These are phyloP conservation scores for Euphorbia tirucalli DNA, from an alignment of 345 rosid species.

Conservation along the genomic window DNA sequence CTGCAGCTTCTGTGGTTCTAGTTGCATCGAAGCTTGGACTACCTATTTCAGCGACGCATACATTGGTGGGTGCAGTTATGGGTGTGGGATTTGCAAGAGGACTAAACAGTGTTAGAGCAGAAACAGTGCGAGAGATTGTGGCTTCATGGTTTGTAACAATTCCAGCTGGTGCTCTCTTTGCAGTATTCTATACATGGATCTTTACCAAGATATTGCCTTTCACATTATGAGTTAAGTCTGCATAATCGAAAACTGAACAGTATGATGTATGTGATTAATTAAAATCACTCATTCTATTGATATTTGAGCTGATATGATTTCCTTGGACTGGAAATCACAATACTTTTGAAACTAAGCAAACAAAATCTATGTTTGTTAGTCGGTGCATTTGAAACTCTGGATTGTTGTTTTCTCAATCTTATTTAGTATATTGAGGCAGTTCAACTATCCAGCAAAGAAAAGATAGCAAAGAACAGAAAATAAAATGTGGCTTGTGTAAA, in stretches of 20 bases:
- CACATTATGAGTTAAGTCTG: conserved; percentile 42
- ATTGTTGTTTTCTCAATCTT: background rate
- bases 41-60: conserved; percentile 90
- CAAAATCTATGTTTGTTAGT: background rate
- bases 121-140: conserved; percentile 86
- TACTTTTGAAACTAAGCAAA: conserved; percentile 1
- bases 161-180: conserved; percentile 80
- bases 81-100: conserved; percentile 99
- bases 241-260: conserved; percentile 18
- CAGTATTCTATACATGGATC: conserved; percentile 85
- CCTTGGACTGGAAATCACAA: conserved; percentile 24
- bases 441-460: background rate
- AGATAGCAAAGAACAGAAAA: too few relatives aligned
- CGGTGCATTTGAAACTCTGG: background rate
- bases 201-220: conserved; percentile 71
- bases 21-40: conserved; percentile 85
- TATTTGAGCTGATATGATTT: conserved; percentile 25
- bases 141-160: conserved; percentile 88
- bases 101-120: conserved; percentile 80
- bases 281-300: conserved; percentile 17
- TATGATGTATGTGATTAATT: conserved; percentile 28
- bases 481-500: too few relatives aligned
- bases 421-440: background rate
- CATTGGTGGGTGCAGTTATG: conserved; percentile 96
- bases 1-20: conserved; percentile 90